Percentiles rank a stretch among this genome's conserved stretches.
phyloP scores from a whole-genome alignment of 2,329 filamentous ascomycete genomes.

The Fusarium heterosporum region DNA sequence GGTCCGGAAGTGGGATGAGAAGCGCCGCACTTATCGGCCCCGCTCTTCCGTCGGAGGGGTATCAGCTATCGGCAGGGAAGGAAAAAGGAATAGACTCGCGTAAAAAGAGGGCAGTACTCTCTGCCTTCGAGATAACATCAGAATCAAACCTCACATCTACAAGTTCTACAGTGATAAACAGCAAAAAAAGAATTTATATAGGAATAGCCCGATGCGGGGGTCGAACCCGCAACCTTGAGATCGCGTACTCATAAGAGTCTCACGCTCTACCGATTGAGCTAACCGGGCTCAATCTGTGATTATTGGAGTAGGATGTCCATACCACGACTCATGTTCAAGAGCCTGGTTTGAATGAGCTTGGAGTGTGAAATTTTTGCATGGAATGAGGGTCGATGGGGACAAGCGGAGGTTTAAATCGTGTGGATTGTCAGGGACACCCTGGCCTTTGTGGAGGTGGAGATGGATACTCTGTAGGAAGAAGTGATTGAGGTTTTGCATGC shows the following conservation, averaged over 20 bases:
- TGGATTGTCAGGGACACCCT: slow-evolving; percentile 21
- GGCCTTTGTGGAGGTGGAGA: slow-evolving; percentile 3
- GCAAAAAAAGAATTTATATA: slow-evolving; percentile 24
- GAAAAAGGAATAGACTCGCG: not conserved
- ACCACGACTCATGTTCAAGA: not conserved
- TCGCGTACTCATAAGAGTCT: slow-evolving; percentile 66
- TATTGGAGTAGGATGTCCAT: not conserved
- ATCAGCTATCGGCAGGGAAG: not conserved
- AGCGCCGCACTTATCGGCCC: slow-evolving; percentile 14
- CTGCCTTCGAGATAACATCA: too few relatives aligned
- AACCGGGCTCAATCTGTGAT: slow-evolving; percentile 44
- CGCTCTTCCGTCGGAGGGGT: slow-evolving; percentile 20
- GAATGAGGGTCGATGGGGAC: not conserved
- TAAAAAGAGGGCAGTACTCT: too few relatives aligned
- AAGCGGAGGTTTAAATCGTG: slow-evolving; percentile 16
- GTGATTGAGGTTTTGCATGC: too few relatives aligned
- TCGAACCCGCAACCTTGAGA: slow-evolving; percentile 68
- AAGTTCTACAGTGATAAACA: not conserved
- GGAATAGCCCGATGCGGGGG: slow-evolving; percentile 56
- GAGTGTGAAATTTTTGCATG: not conserved
- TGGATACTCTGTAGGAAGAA: slow-evolving; percentile 6
- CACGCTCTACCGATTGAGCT: slow-evolving; percentile 67
- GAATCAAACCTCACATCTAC: too few relatives aligned
- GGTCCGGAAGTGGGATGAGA: slow-evolving; percentile 10
- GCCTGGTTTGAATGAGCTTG: not conserved